phyloP scores from a whole-genome alignment of 768 basidiomycete genomes.

The Termitomyces sp. region DNA sequence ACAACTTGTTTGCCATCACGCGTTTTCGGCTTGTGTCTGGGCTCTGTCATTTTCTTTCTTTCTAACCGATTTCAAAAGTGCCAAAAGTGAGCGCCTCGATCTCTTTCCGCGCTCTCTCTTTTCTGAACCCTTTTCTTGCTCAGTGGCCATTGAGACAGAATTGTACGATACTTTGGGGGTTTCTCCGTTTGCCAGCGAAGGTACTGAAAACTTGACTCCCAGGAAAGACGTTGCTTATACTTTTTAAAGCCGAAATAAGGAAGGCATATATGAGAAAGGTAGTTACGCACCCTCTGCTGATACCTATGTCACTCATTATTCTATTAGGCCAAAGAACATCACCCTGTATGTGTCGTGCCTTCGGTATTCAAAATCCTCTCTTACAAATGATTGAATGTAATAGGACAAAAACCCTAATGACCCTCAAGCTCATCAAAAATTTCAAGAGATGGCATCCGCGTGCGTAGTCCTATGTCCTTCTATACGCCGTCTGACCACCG shows the following conservation, averaged over 20 bases:
- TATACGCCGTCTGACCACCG: slow-evolving; percentile 3
- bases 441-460: slow-evolving; percentile 89
- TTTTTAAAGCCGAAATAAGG: slow-evolving; percentile 71
- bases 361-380: neutral
- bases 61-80: neutral
- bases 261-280: slow-evolving; percentile 94
- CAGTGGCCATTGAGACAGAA: slow-evolving; percentile 72
- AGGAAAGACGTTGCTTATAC: slow-evolving; percentile 12
- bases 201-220: slow-evolving; percentile 28
- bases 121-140: neutral
- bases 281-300: slow-evolving; percentile 16
- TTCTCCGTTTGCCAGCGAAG: slow-evolving; percentile 60
- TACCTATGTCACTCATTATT: slow-evolving; percentile 15
- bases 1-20: neutral
- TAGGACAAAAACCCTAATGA: slow-evolving; percentile 93
- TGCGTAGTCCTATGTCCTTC: slow-evolving; percentile 31
- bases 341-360: slow-evolving; percentile 51
- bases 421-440: slow-evolving; percentile 74
- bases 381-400: slow-evolving; percentile 1
- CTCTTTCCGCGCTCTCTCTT: neutral
- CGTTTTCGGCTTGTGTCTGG: slow-evolving; percentile 3
- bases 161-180: slow-evolving; percentile 87
- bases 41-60: neutral
- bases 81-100: neutral
- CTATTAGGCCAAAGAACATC: slow-evolving; percentile 75